Evolutionary conservation across 495 filamentous ascomycete genomes (phyloP).

Genomic region (Neurospora sublineolata): DNA sequence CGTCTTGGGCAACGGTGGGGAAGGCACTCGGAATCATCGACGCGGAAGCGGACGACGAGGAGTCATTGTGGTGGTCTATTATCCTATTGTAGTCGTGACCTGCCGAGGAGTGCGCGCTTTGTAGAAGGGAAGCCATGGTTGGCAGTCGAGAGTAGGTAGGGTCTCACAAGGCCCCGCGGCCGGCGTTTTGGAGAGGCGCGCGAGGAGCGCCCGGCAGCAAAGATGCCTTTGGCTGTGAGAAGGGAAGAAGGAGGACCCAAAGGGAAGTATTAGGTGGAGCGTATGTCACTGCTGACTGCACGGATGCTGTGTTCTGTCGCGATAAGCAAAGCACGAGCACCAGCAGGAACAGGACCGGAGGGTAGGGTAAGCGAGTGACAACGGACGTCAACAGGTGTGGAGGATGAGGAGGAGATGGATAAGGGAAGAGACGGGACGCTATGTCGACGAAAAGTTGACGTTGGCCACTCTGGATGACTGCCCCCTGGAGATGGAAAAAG

Average conservation of each 20-base stretch:
- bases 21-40: slow-evolving; percentile 12
- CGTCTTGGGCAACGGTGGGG: slow-evolving; percentile 6
- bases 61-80: not conserved
- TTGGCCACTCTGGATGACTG: not conserved
- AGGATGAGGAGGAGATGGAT: not conserved
- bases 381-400: not conserved
- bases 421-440: not conserved
- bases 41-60: slow-evolving; percentile 10
- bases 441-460: not conserved
- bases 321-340: not conserved
- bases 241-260: not conserved
- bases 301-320: not conserved
- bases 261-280: not conserved
- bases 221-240: not conserved
- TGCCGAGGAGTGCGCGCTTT: not conserved
- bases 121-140: slow-evolving; percentile 8
- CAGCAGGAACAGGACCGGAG: not conserved
- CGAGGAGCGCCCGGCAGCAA: not conserved
- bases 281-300: not conserved
- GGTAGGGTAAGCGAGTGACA: not conserved
- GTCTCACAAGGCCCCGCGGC: not conserved
- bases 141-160: not conserved
- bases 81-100: slow-evolving; percentile 15
- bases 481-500: not conserved
- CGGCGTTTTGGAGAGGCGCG: not conserved